Evolutionary conservation across 768 basidiomycete species (phyloP).

Genomic region (Trametes punicea): DNA sequence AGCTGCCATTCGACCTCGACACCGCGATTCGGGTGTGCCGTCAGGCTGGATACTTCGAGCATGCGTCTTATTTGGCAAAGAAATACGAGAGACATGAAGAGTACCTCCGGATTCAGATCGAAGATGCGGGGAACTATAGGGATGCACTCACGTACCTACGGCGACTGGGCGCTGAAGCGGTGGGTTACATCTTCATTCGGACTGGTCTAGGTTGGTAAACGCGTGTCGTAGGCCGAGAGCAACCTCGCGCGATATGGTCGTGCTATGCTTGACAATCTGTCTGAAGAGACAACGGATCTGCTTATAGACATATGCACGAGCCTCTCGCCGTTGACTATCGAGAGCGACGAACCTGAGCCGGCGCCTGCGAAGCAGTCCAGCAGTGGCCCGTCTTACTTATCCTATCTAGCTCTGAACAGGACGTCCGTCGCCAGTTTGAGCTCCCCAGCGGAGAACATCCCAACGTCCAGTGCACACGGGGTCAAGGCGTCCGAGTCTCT

Average conservation of each 20-base stretch:
- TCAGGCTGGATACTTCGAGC: constrained; percentile 94
- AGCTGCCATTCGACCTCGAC: constrained; percentile 94
- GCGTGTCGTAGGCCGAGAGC: constrained; percentile 66
- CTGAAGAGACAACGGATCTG: constrained; percentile 85
- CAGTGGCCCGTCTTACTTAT: constrained; percentile 63
- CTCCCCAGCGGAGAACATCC: constrained; percentile 1
- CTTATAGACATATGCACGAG: constrained; percentile 91
- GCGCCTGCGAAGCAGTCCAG: constrained; percentile 29
- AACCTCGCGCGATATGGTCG: constrained; percentile 87
- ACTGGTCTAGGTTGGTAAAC: neutral
- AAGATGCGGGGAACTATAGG: constrained; percentile 78
- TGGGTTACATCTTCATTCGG: constrained; percentile 44
- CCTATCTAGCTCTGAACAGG: constrained; percentile 74
- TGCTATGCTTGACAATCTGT: constrained; percentile 76
- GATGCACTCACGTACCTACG: constrained; percentile 84
- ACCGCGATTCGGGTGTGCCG: constrained; percentile 96
- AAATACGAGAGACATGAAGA: constrained; percentile 92
- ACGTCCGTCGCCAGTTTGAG: constrained; percentile 33
- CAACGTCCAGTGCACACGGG: neutral
- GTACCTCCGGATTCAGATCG: constrained; percentile 89
- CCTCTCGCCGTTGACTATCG: constrained; percentile 41
- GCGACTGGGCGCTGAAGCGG: constrained; percentile 72
- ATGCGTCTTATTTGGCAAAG: constrained; percentile 89
- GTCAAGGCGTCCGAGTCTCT: neutral
- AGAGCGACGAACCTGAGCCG: constrained; percentile 36